Base-by-base conservation (phyloP, 441 rosid species). In the Euphorbia corollata region DNA sequence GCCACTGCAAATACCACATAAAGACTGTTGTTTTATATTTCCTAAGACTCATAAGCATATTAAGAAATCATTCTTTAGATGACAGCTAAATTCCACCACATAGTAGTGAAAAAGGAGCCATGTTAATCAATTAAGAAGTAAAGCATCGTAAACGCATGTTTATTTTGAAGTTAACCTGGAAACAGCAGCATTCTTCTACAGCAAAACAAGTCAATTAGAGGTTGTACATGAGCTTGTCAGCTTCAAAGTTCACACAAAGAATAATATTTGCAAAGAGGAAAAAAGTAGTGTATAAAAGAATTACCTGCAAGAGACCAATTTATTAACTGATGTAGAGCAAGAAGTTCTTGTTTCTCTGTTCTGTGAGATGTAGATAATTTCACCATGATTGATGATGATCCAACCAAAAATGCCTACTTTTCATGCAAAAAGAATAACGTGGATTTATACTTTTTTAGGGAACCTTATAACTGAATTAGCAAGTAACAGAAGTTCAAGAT, bases 261-360 rank as follows among this genome's bases (percentile, higher is more conserved):
- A 38, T 55, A 54, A 19, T 10, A 23, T n/a, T 24, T 22, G 56
- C 8, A 66, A 68, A 58, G 23, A 5, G n/a, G 16, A 22, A 47
- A 65, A 67, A 19, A 18, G 22, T 64, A 59, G 22, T 23, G 38
- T 57, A 45, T 1, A 43, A 71, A 61, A 64, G 48, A 69, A 78
- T 68, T 86, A 93, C 97, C 96, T 38, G 92, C 88, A 67, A 84
- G 78, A 53, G 72, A 80, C 97, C 97, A 93, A 74, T 84, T 93
- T 70, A 89, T 82, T 73, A 90, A 67, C 84, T 89, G 96, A 81
- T 93, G 98, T 64, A 83, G 47, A 15, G 80, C 67, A 67, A 83
- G 96, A 72, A 92, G 81, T 80, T 89, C 92, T 78, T 82, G 96
- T 72, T 90, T 93, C 83, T 87, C 82, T 71, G 91, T 83, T 80